Evolutionary conservation across 768 basidiomycete genomes (phyloP).

Genomic region (Polyporus arcularius): DNA sequence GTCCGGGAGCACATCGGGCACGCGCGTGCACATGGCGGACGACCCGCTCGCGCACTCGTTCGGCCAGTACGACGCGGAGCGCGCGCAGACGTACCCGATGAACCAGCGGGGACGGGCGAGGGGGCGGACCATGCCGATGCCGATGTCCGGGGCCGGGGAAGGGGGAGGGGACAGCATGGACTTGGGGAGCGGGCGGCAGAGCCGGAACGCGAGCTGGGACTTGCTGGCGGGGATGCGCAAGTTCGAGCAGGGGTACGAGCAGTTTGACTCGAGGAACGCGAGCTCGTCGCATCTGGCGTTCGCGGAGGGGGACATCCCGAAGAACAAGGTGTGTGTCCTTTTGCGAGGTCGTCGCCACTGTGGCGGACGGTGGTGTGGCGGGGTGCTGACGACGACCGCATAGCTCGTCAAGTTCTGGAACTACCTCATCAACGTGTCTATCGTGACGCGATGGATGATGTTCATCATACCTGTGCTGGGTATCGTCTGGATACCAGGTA

Average conservation of each 20-base stretch:
- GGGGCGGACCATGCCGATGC: neutral
- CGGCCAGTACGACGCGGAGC: conserved; percentile 26
- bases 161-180: conserved; percentile 5
- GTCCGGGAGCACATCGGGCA: neutral
- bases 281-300: conserved; percentile 52
- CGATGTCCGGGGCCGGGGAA: conserved; percentile 10
- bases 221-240: conserved; percentile 49
- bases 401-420: conserved; percentile 67
- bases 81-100: conserved; percentile 20
- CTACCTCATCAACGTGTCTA: conserved; percentile 73
- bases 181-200: conserved; percentile 2
- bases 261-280: conserved; percentile 57
- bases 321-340: conserved; percentile 43
- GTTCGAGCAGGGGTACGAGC: conserved; percentile 56
- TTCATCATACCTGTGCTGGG: conserved; percentile 76
- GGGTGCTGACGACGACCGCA: neutral
- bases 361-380: neutral
- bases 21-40: conserved; percentile 6
- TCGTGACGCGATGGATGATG: conserved; percentile 77
- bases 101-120: neutral
- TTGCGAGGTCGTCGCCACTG: neutral
- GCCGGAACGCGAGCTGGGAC: conserved; percentile 49
- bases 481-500: conserved; percentile 73
- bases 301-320: conserved; percentile 63
- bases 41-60: conserved; percentile 15